Percentiles rank a stretch among this genome's conserved stretches.
These are phyloP conservation scores for Plenodomus lindquistii DNA, from an alignment of 2,329 filamentous ascomycete species.

Conservation along the genomic window DNA sequence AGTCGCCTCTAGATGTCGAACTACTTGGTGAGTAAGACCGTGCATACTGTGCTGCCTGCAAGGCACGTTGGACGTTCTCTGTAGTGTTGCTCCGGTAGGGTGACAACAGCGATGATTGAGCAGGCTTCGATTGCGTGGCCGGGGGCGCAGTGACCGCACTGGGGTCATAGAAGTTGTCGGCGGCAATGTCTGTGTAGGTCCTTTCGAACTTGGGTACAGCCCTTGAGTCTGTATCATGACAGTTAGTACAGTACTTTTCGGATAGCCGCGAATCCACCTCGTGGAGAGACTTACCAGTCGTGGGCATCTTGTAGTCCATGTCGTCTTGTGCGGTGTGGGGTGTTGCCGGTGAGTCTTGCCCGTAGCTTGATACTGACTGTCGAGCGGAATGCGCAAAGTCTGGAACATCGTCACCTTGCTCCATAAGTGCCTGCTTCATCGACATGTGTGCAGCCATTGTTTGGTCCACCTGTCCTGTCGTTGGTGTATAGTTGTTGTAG, in stretches of 20 bases:
- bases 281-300: slow-evolving; percentile 57
- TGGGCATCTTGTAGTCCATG: slow-evolving; percentile 55
- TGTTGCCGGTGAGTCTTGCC: slow-evolving; percentile 64
- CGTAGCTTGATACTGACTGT: slow-evolving; percentile 63
- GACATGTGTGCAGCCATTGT: slow-evolving; percentile 59
- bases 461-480: slow-evolving; percentile 47
- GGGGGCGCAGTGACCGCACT: slow-evolving; percentile 60
- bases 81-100: slow-evolving; percentile 50
- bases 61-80: slow-evolving; percentile 69
- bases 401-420: slow-evolving; percentile 55
- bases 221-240: slow-evolving; percentile 56
- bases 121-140: slow-evolving; percentile 51
- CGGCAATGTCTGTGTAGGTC: slow-evolving; percentile 83
- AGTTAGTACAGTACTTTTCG: slow-evolving; percentile 69
- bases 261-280: slow-evolving; percentile 53
- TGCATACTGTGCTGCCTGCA: slow-evolving; percentile 78
- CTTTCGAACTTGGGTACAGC: slow-evolving; percentile 75
- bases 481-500: slow-evolving; percentile 52
- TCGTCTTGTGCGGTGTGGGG: slow-evolving; percentile 62
- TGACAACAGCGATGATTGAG: slow-evolving; percentile 53
- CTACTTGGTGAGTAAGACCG: slow-evolving; percentile 61
- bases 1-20: slow-evolving; percentile 66
- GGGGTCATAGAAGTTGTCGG: slow-evolving; percentile 83
- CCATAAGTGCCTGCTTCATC: slow-evolving; percentile 63
- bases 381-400: slow-evolving; percentile 59